Evolutionary conservation across 2,329 filamentous ascomycete species (phyloP).

Genomic region (Onygenales sp.): DNA sequence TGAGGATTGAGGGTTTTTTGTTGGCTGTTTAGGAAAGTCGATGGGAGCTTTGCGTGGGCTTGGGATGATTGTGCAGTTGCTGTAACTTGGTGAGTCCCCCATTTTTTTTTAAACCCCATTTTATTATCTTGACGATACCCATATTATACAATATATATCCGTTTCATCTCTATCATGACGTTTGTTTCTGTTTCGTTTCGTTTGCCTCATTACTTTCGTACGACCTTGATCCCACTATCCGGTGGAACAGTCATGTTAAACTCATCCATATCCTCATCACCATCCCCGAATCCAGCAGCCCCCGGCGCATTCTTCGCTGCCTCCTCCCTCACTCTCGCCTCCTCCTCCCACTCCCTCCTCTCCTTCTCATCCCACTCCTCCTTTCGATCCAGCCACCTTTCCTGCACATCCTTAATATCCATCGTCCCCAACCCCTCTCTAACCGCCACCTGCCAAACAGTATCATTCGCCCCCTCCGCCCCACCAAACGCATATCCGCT

Average conservation of each 20-base stretch:
- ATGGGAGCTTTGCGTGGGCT: too few species aligned
- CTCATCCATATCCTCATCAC: slow-evolving; percentile 22
- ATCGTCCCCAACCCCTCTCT: slow-evolving; percentile 59
- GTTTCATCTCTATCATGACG: slow-evolving; percentile 1
- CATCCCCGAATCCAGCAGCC: slow-evolving; percentile 18
- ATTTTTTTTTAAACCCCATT: background rate
- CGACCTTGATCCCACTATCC: slow-evolving; percentile 61
- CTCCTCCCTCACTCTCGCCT: slow-evolving; percentile 47
- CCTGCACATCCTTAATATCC: slow-evolving; percentile 83
- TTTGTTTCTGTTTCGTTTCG: slow-evolving; percentile 28
- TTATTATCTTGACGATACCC: background rate
- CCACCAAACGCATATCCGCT: slow-evolving; percentile 88
- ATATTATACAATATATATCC: background rate
- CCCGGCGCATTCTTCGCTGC: slow-evolving; percentile 16
- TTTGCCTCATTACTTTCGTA: slow-evolving; percentile 48
- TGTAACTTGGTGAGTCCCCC: background rate
- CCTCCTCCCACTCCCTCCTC: slow-evolving; percentile 62
- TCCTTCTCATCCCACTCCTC: slow-evolving; percentile 80
- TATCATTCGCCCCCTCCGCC: slow-evolving; percentile 87
- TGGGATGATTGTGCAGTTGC: background rate
- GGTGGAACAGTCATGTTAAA: slow-evolving; percentile 34
- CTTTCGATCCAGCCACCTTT: slow-evolving; percentile 87
- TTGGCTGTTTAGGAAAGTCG: slow-evolving; percentile 8
- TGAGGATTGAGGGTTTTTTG: slow-evolving; percentile 20
- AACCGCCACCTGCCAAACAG: slow-evolving; percentile 95